phyloP scores from a whole-genome alignment of 75 land plant species.

The Sequoia sempervirens region DNA sequence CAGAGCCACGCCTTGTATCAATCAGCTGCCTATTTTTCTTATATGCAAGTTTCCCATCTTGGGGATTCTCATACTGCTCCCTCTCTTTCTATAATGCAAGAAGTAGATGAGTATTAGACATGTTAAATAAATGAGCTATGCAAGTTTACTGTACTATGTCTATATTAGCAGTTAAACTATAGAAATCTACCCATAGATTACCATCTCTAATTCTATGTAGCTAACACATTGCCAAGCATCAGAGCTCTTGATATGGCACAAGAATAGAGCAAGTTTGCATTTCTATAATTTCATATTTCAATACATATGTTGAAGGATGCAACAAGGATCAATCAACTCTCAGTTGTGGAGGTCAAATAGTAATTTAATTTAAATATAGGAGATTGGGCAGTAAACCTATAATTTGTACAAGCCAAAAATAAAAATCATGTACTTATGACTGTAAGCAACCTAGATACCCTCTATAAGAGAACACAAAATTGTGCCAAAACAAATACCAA shows the following conservation, averaged over 20 bases:
- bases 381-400: background rate
- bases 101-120: background rate
- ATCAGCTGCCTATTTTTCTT: slow-evolving; percentile 40
- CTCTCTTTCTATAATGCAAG: slow-evolving; percentile 70
- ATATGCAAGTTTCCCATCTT: slow-evolving; percentile 67
- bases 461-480: background rate
- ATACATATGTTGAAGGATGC: background rate
- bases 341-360: background rate
- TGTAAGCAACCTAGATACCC: background rate
- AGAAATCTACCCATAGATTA: background rate
- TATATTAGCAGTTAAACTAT: background rate
- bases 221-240: background rate
- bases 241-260: background rate
- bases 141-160: background rate
- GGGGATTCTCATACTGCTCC: slow-evolving; percentile 60
- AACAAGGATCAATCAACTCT: background rate
- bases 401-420: background rate
- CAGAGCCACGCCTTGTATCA: slow-evolving; percentile 32
- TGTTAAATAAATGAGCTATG: background rate
- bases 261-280: background rate
- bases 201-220: background rate
- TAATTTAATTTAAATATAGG: background rate
- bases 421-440: background rate
- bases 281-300: background rate
- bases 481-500: background rate